Evolutionary conservation across 192 early-diverging fungal genomes (phyloP), one percentile per base, ranked within the genome.

Genomic region (Dissophora ornata): DNA sequence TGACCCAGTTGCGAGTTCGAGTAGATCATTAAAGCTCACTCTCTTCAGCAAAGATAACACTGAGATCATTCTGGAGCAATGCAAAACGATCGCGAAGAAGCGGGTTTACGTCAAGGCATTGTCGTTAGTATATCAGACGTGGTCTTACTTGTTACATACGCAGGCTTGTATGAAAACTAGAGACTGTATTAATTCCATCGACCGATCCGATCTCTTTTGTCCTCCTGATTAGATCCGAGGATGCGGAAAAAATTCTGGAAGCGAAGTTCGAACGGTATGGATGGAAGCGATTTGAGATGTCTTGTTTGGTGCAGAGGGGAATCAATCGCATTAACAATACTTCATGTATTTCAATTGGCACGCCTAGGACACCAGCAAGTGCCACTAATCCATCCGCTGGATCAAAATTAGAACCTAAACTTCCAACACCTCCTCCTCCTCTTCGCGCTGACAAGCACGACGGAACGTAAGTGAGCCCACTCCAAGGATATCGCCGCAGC

Each of bases 1-100:
- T 13, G 69, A 71, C 29, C 69, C 69, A 34, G 16, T 45, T 19
- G 54, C 36, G 36, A 15, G 9, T 21, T 59, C 56, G 3, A 34
- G 40, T 15, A 65, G 58, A 38, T 34, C 54, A 28, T 45, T 22
- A 16, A 49, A 19, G 25, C 46, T 74, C 29, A 13, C 36, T 18
- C 41, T 74, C 1, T 28, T 57, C 49, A 44, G 36, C 24, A 42
- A 44, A 4, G 36, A 28, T 4, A 29, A 53, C 22, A n/a, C 34
- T 7, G 6, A 15, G 15, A 38, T 46, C 24, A 38, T 71, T 42
- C 44, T 45, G 28, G 46, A 63, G 6, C 57, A 28, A 16, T 64
- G 54, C 48, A 52, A 26, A 24, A 44, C 29, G 22, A 21, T 74
- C 19, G 36, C 21, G 15, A 29, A 5, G 26, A 59, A 60, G 41